These are phyloP conservation scores for Zygnema cylindricum DNA, from an alignment of 139 green algal genomes.

Conservation along the genomic window DNA sequence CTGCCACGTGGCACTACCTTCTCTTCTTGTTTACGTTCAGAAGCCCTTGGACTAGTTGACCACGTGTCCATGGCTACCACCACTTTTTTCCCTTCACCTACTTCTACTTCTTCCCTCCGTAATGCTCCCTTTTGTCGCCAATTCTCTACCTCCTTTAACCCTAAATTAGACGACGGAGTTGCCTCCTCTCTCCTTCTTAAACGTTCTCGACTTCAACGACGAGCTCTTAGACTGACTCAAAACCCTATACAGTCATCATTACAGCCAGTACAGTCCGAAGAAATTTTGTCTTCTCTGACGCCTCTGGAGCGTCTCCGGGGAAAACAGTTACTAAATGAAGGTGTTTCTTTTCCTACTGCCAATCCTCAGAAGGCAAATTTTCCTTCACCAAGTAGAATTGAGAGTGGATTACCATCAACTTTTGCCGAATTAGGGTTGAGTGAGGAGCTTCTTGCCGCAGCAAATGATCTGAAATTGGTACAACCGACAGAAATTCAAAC, in stretches of 20 bases:
- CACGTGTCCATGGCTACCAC: too few species aligned
- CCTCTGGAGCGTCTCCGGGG: neutral
- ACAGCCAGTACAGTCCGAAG: neutral
- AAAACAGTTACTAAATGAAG: neutral
- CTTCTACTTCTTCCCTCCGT: neutral
- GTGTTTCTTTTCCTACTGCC: neutral
- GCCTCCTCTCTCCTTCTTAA: neutral
- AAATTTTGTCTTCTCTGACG: neutral
- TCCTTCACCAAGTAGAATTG: too few species aligned
- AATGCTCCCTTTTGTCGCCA: neutral
- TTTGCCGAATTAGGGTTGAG: constrained; percentile 47
- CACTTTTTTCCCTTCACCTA: too few species aligned
- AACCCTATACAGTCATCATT: too few species aligned
- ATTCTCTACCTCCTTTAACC: neutral
- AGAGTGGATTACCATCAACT: neutral
- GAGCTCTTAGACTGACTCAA: neutral
- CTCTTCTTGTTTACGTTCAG: too few species aligned
- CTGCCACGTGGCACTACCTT: too few species aligned
- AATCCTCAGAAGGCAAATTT: neutral
- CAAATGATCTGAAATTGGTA: constrained; percentile 19
- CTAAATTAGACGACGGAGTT: neutral
- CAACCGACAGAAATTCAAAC: constrained; percentile 63
- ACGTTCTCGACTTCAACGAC: neutral
- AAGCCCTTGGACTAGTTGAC: too few species aligned
- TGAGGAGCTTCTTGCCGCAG: constrained; percentile 50